phyloP scores from a whole-genome alignment of 2,329 filamentous ascomycete genomes.

The Graphilbum ipis-grandicollis region DNA sequence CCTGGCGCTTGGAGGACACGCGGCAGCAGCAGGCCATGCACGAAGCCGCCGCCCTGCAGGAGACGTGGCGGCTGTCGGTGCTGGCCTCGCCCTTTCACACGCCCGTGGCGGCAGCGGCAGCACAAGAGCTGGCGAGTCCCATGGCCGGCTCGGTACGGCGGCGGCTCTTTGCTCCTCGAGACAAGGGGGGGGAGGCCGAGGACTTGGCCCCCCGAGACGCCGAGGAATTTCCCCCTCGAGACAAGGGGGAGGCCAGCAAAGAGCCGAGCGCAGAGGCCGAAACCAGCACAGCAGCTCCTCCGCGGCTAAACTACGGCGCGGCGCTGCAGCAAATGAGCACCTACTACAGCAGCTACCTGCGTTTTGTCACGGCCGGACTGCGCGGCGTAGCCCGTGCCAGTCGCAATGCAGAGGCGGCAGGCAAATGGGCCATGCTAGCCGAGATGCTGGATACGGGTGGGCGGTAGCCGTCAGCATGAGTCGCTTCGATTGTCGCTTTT shows the following conservation, averaged over 20 bases:
- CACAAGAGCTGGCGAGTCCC: slow-evolving; percentile 7
- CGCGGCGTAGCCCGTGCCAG: slow-evolving; percentile 60
- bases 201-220: slow-evolving; percentile 10
- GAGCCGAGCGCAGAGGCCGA: no score
- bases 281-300: no score
- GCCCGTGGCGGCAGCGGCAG: slow-evolving; percentile 6
- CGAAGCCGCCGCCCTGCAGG: slow-evolving; percentile 19
- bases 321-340: slow-evolving; percentile 37
- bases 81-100: slow-evolving; percentile 14
- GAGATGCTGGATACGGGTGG: slow-evolving; percentile 52
- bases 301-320: slow-evolving; percentile 28
- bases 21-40: slow-evolving; percentile 23
- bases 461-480: neutral
- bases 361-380: slow-evolving; percentile 57
- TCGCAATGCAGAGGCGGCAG: slow-evolving; percentile 34
- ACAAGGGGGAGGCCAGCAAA: no score
- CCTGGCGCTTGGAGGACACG: slow-evolving; percentile 49
- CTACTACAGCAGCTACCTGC: slow-evolving; percentile 47
- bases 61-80: slow-evolving; percentile 21
- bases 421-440: slow-evolving; percentile 62
- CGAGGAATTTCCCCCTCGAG: no score
- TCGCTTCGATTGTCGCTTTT: no score
- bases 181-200: slow-evolving; percentile 1
- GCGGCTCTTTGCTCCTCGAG: slow-evolving; percentile 2
- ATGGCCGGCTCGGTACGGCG: slow-evolving; percentile 2